These are phyloP conservation scores for Colletotrichum abscissum DNA, from an alignment of 2,329 filamentous ascomycete species.

Conservation along the genomic window DNA sequence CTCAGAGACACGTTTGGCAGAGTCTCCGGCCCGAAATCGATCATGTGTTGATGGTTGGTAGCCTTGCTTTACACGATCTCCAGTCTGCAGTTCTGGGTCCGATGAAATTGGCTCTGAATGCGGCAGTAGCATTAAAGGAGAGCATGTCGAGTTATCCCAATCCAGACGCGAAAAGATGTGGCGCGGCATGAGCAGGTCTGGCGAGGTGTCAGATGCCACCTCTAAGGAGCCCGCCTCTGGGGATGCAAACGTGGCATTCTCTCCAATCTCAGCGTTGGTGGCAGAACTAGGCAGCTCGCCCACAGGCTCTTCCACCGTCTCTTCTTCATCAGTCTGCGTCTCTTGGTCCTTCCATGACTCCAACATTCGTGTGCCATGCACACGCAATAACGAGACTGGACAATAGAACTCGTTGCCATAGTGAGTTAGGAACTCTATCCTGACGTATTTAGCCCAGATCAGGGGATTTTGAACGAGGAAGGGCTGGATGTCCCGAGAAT, in stretches of 20 bases:
- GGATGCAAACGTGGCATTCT: neutral
- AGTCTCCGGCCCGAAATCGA: neutral
- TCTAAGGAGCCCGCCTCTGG: neutral
- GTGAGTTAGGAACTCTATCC: slow-evolving; percentile 91
- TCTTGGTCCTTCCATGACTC: slow-evolving; percentile 92
- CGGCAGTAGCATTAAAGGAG: neutral
- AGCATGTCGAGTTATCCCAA: slow-evolving; percentile 12
- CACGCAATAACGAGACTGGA: slow-evolving; percentile 87
- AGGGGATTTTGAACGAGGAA: slow-evolving; percentile 94
- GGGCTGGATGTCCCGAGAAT: slow-evolving; percentile 92
- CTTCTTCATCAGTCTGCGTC: slow-evolving; percentile 68
- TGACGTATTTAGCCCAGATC: slow-evolving; percentile 94
- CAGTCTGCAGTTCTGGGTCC: neutral
- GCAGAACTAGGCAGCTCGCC: neutral
- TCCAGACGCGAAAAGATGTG: neutral
- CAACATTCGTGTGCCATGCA: slow-evolving; percentile 96
- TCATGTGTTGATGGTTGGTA: neutral
- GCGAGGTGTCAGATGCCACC: neutral
- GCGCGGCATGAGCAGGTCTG: neutral
- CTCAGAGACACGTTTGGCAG: neutral
- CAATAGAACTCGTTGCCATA: slow-evolving; percentile 98
- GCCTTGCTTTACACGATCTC: neutral
- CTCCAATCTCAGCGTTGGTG: neutral
- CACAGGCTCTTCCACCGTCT: slow-evolving; percentile 56
- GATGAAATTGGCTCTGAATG: neutral